phyloP scores from a whole-genome alignment of 805 yeast species.

The Vanderwaltozyma verrucispora region DNA sequence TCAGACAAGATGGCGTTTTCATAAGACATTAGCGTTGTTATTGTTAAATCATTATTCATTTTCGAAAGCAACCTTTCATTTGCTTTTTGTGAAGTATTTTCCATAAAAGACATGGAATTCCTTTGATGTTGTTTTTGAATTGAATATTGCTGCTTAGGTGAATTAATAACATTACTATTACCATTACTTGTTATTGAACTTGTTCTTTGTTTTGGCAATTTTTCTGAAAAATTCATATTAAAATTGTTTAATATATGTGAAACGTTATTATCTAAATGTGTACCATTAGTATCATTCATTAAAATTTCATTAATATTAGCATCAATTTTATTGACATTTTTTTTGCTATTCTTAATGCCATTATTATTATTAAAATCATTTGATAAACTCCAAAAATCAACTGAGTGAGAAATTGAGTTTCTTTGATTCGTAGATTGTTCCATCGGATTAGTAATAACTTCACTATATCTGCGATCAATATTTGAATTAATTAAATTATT shows the following conservation, averaged over 20 bases:
- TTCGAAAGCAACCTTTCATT: not conserved
- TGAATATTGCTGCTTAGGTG: not conserved
- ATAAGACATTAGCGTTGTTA: constrained; percentile 1
- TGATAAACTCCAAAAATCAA: constrained; percentile 20
- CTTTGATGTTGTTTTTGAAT: not conserved
- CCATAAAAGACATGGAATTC: not conserved
- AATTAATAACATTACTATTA: not conserved
- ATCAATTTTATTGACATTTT: not conserved
- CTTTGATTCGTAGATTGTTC: constrained; percentile 9
- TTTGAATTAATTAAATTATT: not conserved
- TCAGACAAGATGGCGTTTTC: constrained; percentile 9
- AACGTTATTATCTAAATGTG: constrained; percentile 13
- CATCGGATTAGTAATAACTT: constrained; percentile 10
- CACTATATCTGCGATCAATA: constrained; percentile 11
- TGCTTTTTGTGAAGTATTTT: not conserved
- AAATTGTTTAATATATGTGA: constrained; percentile 17
- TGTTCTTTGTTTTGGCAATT: not conserved
- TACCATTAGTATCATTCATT: constrained; percentile 1
- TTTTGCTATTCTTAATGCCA: too few species aligned
- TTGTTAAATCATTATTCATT: constrained; percentile 1
- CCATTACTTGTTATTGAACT: not conserved
- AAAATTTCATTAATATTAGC: constrained; percentile 1
- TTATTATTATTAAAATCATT: constrained; percentile 1
- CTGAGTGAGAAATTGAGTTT: constrained; percentile 21
- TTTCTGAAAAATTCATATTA: constrained; percentile 1